Percentiles rank a stretch among this genome's conserved stretches.
These are phyloP conservation scores for Chlorella sp. DNA, from an alignment of 139 green algal species.

Conservation along the genomic window DNA sequence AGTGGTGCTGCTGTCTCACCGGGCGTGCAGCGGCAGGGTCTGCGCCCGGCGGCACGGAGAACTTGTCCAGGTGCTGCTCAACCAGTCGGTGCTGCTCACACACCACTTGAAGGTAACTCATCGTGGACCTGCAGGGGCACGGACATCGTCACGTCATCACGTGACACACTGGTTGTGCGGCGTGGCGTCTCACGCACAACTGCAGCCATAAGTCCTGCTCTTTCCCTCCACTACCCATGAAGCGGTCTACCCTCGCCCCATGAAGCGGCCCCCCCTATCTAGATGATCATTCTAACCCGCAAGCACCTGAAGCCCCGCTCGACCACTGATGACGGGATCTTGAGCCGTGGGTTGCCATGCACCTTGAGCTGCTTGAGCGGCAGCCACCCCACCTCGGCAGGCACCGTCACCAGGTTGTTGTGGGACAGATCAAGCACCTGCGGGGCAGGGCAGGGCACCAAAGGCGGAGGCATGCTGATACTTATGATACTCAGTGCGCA, in stretches of 20 bases:
- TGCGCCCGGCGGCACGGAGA: conserved; percentile 14
- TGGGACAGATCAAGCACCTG: conserved; percentile 7
- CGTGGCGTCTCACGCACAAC: not conserved
- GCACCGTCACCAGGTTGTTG: conserved; percentile 15
- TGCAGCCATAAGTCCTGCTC: not conserved
- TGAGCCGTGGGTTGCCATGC: conserved; percentile 19
- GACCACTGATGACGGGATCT: conserved; percentile 21
- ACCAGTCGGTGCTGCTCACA: conserved; percentile 45
- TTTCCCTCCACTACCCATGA: not conserved
- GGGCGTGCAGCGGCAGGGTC: too few relatives aligned
- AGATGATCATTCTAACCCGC: not conserved
- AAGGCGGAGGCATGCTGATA: too few relatives aligned
- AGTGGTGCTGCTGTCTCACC: too few relatives aligned
- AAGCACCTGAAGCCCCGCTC: conserved; percentile 24
- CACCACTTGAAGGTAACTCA: conserved; percentile 32
- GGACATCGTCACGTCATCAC: not conserved
- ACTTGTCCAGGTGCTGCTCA: conserved; percentile 41
- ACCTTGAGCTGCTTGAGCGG: conserved; percentile 19
- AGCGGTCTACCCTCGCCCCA: not conserved
- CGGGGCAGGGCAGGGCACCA: not conserved
- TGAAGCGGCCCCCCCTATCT: not conserved
- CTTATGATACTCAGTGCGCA: not conserved
- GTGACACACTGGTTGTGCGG: too few relatives aligned
- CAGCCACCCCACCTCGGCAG: conserved; percentile 35
- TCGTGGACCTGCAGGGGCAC: conserved; percentile 10